A percentile compares a stretch with the other conserved stretches of the same genome.
phyloP scores from a whole-genome alignment of 345 rosid genomes.

The Lepidium africanum region DNA sequence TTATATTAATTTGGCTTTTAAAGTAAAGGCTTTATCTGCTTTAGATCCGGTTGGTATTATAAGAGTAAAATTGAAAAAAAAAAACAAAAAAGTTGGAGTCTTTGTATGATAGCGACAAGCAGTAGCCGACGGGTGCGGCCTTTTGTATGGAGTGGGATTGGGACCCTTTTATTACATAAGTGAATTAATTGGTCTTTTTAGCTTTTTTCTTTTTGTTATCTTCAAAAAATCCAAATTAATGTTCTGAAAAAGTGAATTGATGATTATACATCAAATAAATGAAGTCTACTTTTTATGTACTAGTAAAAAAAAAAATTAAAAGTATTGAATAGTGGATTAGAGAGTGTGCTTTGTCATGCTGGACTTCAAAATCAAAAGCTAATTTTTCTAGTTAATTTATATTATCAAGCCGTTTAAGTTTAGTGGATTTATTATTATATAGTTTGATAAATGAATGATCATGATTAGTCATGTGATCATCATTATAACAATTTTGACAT shows the following conservation, averaged over 20 bases:
- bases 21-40: no score
- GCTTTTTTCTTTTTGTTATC: slow-evolving; percentile 15
- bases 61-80: slow-evolving; percentile 1
- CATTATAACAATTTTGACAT: slow-evolving; percentile 1
- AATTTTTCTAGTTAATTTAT: not conserved
- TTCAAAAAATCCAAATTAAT: slow-evolving; percentile 8
- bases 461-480: slow-evolving; percentile 25
- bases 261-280: not conserved
- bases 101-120: slow-evolving; percentile 24
- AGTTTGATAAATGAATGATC: not conserved
- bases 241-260: not conserved
- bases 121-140: slow-evolving; percentile 30
- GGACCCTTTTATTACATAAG: slow-evolving; percentile 8
- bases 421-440: not conserved
- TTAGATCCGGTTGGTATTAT: no score
- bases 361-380: slow-evolving; percentile 11
- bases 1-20: no score
- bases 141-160: slow-evolving; percentile 20
- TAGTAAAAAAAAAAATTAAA: no score
- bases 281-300: not conserved
- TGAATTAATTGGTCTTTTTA: slow-evolving; percentile 22
- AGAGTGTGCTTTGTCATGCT: slow-evolving; percentile 19
- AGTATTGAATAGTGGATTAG: slow-evolving; percentile 9
- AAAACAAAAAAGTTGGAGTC: not conserved
- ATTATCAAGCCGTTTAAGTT: slow-evolving; percentile 20